Evolutionary conservation across 31 red algal species (phyloP).

Genomic region (Porphyra umbilicalis): DNA sequence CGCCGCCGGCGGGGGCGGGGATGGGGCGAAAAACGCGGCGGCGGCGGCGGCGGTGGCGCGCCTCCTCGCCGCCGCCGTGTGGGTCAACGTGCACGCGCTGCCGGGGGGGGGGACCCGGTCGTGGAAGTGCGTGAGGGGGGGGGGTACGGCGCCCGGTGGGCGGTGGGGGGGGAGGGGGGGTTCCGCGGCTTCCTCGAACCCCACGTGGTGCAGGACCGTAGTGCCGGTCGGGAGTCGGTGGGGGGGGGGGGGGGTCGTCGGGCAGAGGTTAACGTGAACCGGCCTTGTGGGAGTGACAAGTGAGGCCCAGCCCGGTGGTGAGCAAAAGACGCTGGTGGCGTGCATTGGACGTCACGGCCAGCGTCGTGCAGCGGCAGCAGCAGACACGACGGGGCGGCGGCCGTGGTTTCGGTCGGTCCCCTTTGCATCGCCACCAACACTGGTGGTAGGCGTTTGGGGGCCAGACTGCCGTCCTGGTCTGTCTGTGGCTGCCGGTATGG

Average conservation of each 20-base stretch:
- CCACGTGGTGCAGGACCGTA: not conserved
- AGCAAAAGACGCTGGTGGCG: too few species aligned
- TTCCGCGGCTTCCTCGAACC: conserved; percentile 2
- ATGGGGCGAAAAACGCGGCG: not conserved
- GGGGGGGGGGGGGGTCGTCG: not conserved
- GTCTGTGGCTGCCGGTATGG: too few species aligned
- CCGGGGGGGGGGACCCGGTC: not conserved
- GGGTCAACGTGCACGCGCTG: not conserved
- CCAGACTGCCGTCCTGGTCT: too few species aligned
- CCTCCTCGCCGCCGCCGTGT: not conserved
- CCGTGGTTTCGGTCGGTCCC: too few species aligned
- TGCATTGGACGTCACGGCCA: too few species aligned
- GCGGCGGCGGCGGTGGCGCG: not conserved
- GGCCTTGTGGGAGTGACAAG: too few species aligned
- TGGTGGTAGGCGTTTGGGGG: too few species aligned
- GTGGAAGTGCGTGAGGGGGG: not conserved
- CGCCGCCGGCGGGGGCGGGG: not conserved
- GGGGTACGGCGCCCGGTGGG: conserved; percentile 1
- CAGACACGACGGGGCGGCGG: too few species aligned
- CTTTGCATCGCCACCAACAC: too few species aligned
- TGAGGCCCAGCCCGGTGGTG: too few species aligned
- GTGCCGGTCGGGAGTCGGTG: not conserved
- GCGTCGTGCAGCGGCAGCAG: too few species aligned
- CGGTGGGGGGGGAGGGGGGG: not conserved
- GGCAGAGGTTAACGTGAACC: too few species aligned